These are phyloP conservation scores for Citrus unshiu DNA, from an alignment of 345 rosid genomes.

Conservation along the genomic window DNA sequence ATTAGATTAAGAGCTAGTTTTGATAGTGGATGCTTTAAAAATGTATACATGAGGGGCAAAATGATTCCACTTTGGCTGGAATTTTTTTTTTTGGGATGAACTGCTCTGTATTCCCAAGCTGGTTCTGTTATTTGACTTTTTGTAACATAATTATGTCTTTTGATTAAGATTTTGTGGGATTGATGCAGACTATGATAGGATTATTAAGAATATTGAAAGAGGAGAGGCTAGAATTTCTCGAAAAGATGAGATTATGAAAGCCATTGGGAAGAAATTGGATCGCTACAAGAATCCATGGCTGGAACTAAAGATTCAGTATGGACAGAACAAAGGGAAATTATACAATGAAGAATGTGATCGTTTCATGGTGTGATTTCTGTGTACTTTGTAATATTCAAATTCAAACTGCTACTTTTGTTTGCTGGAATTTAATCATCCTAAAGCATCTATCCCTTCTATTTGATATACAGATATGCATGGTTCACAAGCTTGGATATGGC, in stretches of 20 bases:
- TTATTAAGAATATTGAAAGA: slow-evolving; percentile 93
- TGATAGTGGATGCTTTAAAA: not conserved
- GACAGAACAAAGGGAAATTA: slow-evolving; percentile 95
- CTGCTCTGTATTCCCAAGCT: not conserved
- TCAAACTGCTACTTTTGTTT: not conserved
- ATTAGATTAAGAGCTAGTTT: not conserved
- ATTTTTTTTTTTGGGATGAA: not conserved
- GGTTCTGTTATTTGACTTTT: not conserved
- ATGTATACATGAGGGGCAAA: not conserved
- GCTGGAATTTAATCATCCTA: not conserved
- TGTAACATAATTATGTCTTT: not conserved
- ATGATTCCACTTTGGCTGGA: not conserved
- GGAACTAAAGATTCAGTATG: slow-evolving; percentile 95
- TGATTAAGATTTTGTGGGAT: not conserved
- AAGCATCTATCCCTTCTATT: slow-evolving; percentile 3
- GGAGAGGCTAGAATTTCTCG: slow-evolving; percentile 96
- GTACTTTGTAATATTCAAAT: not conserved
- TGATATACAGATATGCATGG: slow-evolving; percentile 79
- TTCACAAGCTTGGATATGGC: slow-evolving; percentile 97
- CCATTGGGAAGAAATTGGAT: slow-evolving; percentile 94
- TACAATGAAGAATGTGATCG: slow-evolving; percentile 98
- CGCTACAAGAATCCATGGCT: slow-evolving; percentile 98
- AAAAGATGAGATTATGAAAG: slow-evolving; percentile 98
- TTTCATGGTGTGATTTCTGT: slow-evolving; percentile 58
- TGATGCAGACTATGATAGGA: slow-evolving; percentile 80